Evolutionary conservation across 805 yeast genomes (phyloP).

Genomic region (Hanseniaspora taiwanica): DNA sequence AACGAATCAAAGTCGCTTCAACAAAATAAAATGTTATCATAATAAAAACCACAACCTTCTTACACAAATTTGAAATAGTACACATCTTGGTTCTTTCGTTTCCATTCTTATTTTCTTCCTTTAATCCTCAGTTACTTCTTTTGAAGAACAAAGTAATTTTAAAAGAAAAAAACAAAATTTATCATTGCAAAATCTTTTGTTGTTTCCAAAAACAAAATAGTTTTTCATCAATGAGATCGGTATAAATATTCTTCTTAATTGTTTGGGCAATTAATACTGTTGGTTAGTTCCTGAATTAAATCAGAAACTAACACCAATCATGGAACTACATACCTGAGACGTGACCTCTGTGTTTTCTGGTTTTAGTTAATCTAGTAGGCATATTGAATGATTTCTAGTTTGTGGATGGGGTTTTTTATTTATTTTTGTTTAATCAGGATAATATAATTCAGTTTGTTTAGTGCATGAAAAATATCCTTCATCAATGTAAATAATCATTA

Average conservation of each 20-base stretch:
- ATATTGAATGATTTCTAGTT: conserved; percentile 31
- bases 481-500: no score
- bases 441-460: no score
- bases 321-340: conserved; percentile 78
- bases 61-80: neutral
- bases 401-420: neutral
- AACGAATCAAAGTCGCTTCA: neutral
- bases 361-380: conserved; percentile 99
- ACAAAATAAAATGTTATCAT: neutral
- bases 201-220: no score
- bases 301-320: conserved; percentile 2
- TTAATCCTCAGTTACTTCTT: neutral
- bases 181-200: neutral
- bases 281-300: no score
- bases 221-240: neutral
- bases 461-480: no score
- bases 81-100: conserved; percentile 28
- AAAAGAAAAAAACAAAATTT: neutral
- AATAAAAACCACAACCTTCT: neutral
- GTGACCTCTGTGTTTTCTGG: conserved; percentile 99
- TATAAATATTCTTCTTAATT: no score
- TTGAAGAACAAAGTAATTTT: neutral
- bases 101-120: conserved; percentile 10
- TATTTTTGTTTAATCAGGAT: neutral
- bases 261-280: no score